Evolutionary conservation across 1,284 basidiomycete genomes (phyloP).

Genomic region (Boletus holoroseus): DNA sequence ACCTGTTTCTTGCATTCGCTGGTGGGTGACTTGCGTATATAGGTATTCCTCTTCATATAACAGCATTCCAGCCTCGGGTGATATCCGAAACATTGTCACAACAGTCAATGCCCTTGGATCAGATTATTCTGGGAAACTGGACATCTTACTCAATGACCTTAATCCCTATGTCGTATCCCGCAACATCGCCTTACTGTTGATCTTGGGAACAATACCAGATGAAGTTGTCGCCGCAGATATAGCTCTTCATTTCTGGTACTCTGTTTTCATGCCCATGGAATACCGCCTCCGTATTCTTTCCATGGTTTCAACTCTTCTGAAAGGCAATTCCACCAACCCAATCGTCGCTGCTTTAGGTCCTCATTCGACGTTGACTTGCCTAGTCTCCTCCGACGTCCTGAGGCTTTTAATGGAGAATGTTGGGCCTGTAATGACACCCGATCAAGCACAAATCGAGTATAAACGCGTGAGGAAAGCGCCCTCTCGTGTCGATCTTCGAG

Average conservation of each 20-base stretch:
- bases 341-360: slow-evolving; percentile 14
- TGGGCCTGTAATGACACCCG: slow-evolving; percentile 18
- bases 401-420: slow-evolving; percentile 18
- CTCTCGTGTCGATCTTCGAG: slow-evolving; percentile 32
- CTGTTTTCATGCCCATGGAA: slow-evolving; percentile 36
- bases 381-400: slow-evolving; percentile 7
- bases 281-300: slow-evolving; percentile 26
- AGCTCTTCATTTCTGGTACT: slow-evolving; percentile 44
- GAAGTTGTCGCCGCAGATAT: slow-evolving; percentile 34
- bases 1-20: slow-evolving; percentile 34
- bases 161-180: slow-evolving; percentile 27
- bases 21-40: slow-evolving; percentile 24
- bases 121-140: slow-evolving; percentile 23
- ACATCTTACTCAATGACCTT: slow-evolving; percentile 38
- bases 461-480: slow-evolving; percentile 25
- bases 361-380: slow-evolving; percentile 22
- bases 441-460: slow-evolving; percentile 28
- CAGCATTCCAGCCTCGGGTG: slow-evolving; percentile 21
- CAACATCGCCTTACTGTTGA: slow-evolving; percentile 37
- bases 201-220: slow-evolving; percentile 34
- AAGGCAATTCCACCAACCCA: not conserved
- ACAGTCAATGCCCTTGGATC: slow-evolving; percentile 26
- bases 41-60: not conserved
- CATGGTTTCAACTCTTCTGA: slow-evolving; percentile 20
- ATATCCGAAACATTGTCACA: slow-evolving; percentile 25